phyloP scores from a whole-genome alignment of 768 basidiomycete genomes.

The Melanogaster broomeanus region DNA sequence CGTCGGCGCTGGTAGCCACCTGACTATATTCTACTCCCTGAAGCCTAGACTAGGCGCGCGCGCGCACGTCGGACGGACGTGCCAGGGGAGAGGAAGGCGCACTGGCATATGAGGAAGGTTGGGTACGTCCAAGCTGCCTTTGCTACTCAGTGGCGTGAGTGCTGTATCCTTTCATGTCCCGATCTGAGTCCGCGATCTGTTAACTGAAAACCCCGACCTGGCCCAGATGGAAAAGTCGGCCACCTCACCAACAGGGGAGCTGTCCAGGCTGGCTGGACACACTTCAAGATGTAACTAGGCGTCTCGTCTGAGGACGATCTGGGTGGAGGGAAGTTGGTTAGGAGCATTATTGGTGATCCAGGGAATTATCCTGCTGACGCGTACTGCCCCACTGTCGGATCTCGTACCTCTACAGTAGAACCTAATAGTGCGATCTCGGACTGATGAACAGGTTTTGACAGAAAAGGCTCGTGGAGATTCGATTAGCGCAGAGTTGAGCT shows the following conservation, averaged over 20 bases:
- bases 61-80: no score
- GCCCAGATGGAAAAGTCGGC: constrained; percentile 82
- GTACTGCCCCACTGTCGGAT: constrained; percentile 26
- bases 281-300: constrained; percentile 98
- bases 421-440: not conserved
- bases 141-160: not conserved
- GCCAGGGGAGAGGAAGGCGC: constrained; percentile 73
- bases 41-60: no score
- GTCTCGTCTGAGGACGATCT: constrained; percentile 78
- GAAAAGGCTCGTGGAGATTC: constrained; percentile 49
- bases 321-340: constrained; percentile 81
- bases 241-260: constrained; percentile 82
- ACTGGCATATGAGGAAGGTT: constrained; percentile 65
- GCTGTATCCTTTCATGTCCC: not conserved
- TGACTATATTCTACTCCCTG: no score
- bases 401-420: not conserved
- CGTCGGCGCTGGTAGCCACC: no score
- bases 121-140: constrained; percentile 44
- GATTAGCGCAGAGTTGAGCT: constrained; percentile 53
- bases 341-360: constrained; percentile 91
- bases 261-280: constrained; percentile 86
- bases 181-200: not conserved
- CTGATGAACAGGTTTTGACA: constrained; percentile 8
- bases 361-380: constrained; percentile 59
- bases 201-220: no score